These are phyloP conservation scores for Aspergillus floridensis DNA, from an alignment of 2,329 filamentous ascomycete genomes.

Conservation along the genomic window DNA sequence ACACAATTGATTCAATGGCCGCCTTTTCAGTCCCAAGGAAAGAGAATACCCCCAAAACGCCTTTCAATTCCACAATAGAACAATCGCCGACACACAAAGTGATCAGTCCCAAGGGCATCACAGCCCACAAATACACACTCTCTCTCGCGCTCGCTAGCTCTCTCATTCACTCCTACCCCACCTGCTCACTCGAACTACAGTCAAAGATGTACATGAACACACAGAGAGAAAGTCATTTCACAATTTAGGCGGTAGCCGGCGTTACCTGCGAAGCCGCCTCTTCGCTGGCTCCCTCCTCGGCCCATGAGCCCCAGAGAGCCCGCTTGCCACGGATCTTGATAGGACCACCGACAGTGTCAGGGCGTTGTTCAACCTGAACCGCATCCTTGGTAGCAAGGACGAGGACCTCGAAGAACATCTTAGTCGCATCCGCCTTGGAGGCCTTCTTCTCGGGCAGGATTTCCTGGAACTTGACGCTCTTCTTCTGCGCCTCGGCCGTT, in stretches of 20 bases:
- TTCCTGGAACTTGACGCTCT: slow-evolving; percentile 84
- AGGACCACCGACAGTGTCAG: slow-evolving; percentile 68
- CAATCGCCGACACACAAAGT: slow-evolving; percentile 1
- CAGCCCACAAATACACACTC: not conserved
- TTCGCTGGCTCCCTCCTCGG: slow-evolving; percentile 62
- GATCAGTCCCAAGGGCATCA: not conserved
- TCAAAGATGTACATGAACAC: slow-evolving; percentile 12
- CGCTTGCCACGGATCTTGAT: slow-evolving; percentile 87
- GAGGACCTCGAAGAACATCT: slow-evolving; percentile 98
- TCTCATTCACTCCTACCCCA: no score
- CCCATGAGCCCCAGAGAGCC: slow-evolving; percentile 96
- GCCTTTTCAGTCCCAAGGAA: slow-evolving; percentile 15
- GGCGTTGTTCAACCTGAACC: slow-evolving; percentile 88
- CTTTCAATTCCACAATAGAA: slow-evolving; percentile 1
- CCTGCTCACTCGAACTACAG: not conserved
- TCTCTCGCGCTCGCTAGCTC: no score
- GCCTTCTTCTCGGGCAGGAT: slow-evolving; percentile 79
- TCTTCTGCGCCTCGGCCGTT: slow-evolving; percentile 66
- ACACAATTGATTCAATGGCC: slow-evolving; percentile 10
- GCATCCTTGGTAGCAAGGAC: slow-evolving; percentile 97
- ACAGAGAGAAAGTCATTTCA: not conserved
- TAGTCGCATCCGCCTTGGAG: slow-evolving; percentile 86
- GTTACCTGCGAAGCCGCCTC: slow-evolving; percentile 40
- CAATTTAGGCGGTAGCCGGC: slow-evolving; percentile 23
- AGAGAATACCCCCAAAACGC: slow-evolving; percentile 1